These are phyloP conservation scores for Solanum arcanum DNA, from an alignment of 257 asterid genomes.

Conservation along the genomic window DNA sequence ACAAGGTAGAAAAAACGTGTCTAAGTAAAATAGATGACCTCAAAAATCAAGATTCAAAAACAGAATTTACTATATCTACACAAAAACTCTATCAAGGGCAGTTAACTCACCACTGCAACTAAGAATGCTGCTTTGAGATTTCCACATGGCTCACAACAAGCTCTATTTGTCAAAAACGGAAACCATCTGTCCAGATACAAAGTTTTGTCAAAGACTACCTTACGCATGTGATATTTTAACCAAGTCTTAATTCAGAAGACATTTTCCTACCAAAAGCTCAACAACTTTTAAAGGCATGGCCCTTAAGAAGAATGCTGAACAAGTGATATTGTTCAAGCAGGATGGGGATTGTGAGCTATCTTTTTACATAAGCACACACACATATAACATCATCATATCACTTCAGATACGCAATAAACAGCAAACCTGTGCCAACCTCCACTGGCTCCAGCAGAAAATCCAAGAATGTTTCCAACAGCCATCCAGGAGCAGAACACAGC, in stretches of 20 bases:
- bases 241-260: background rate
- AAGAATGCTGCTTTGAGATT: slow-evolving; percentile 98
- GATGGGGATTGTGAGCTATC: background rate
- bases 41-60: background rate
- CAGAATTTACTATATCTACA: background rate
- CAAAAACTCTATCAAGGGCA: background rate
- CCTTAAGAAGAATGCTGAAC: background rate
- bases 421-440: slow-evolving; percentile 93
- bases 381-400: background rate
- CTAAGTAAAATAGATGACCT: background rate
- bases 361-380: background rate
- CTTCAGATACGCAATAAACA: slow-evolving; percentile 1
- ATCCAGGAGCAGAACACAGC: slow-evolving; percentile 96
- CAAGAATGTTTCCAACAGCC: slow-evolving; percentile 98
- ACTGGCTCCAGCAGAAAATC: slow-evolving; percentile 97
- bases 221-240: background rate
- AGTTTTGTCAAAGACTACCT: background rate
- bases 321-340: background rate
- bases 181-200: slow-evolving; percentile 67
- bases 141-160: slow-evolving; percentile 98
- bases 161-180: slow-evolving; percentile 84
- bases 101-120: slow-evolving; percentile 91
- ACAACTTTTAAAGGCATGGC: background rate
- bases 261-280: background rate
- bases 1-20: background rate